Conservation (phyloP, 768 basidiomycete genomes). For the Suillus luteus region DNA sequence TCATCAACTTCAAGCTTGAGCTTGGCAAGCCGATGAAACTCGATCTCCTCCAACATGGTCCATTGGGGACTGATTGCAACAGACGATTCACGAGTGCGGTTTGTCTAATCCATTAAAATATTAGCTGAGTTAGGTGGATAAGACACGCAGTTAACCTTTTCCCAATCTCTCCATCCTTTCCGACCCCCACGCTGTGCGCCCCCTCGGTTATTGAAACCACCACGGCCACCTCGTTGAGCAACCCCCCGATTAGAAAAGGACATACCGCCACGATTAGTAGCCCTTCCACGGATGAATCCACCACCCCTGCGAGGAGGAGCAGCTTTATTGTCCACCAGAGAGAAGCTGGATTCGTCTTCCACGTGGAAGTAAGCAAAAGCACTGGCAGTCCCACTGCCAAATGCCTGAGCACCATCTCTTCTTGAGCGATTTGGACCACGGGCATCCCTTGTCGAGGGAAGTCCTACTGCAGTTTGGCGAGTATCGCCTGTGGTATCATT, state of each 20-base stretch:
- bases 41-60: conserved; percentile 96
- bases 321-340: conserved; percentile 89
- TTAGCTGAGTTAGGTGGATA: conserved; percentile 10
- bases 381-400: conserved; percentile 86
- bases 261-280: conserved; percentile 35
- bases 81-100: conserved; percentile 87
- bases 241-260: conserved; percentile 44
- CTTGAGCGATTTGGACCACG: conserved; percentile 61
- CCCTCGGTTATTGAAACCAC: conserved; percentile 48
- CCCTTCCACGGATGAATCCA: conserved; percentile 54
- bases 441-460: conserved; percentile 45
- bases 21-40: conserved; percentile 90
- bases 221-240: conserved; percentile 45
- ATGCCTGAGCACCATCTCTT: conserved; percentile 80
- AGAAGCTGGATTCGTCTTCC: conserved; percentile 97
- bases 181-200: conserved; percentile 43
- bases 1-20: conserved; percentile 93
- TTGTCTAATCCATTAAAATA: conserved; percentile 49
- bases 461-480: conserved; percentile 56
- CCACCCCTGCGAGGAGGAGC: conserved; percentile 72
- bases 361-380: conserved; percentile 98
- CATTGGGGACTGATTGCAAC: conserved; percentile 91
- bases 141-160: conserved; percentile 58
- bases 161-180: conserved; percentile 91
- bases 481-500: conserved; percentile 72